These are phyloP conservation scores for Jatropha podagrica DNA, from an alignment of 441 rosid genomes.

Conservation along the genomic window DNA sequence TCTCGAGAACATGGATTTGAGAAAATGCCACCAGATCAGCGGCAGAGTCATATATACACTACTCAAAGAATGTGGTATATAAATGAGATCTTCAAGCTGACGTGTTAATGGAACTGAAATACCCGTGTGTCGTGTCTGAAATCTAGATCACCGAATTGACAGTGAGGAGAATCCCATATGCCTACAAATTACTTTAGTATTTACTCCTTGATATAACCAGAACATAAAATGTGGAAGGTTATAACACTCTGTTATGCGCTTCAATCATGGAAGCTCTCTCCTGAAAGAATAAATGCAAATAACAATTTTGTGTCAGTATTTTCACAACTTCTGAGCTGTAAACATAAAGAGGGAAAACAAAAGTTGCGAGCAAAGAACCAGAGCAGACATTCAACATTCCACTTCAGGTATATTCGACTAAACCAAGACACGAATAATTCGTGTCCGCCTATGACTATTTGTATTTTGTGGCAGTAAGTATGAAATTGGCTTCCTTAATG, in stretches of 20 bases:
- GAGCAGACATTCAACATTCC: constrained; percentile 14
- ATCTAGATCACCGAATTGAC: constrained; percentile 6
- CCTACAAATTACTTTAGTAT: constrained; percentile 23
- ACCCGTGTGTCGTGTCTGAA: neutral
- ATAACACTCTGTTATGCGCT: constrained; percentile 63
- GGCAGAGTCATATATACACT: constrained; percentile 31
- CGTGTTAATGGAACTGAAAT: neutral
- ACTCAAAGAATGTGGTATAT: constrained; percentile 23
- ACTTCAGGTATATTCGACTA: neutral
- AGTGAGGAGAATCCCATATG: constrained; percentile 9
- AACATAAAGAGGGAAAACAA: neutral
- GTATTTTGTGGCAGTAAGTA: neutral
- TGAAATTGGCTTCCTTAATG: neutral
- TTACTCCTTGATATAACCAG: neutral
- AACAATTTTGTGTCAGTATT: neutral
- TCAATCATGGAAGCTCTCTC: constrained; percentile 59
- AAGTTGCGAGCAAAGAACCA: neutral
- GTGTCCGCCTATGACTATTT: neutral
- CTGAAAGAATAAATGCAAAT: constrained; percentile 34
- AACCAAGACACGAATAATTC: neutral
- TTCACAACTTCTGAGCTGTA: neutral
- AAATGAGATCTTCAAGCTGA: constrained; percentile 5
- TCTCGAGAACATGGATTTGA: neutral
- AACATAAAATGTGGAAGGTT: constrained; percentile 22
- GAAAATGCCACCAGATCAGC: neutral